Evolutionary conservation across 1,139 yeast species (phyloP), one percentile per base, ranked within the genome.

Genomic region (Zygosaccharomyces sapae): DNA sequence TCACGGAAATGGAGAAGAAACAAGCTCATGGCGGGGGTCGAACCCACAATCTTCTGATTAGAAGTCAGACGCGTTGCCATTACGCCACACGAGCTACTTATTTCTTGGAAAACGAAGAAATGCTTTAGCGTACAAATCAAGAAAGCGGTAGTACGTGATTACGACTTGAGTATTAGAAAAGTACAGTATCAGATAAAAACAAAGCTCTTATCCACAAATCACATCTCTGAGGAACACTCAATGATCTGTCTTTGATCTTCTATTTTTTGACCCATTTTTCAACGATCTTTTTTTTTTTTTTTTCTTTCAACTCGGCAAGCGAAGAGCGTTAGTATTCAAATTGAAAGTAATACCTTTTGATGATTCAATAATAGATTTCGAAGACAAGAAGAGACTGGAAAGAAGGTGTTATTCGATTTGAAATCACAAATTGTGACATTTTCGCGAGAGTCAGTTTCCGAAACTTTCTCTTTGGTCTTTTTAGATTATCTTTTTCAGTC

Each of bases 41-140:
- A 74, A 74, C 78, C 78, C 77, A 70, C 75, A 74, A 72, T 73
- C 77, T 73, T 73, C 77, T 72, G 77, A 73, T 74, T 71, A 74
- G 77, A 74, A 74, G 79, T 74, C 77, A 73, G 76, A 74, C 77
- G 78, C 79, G 77, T 73, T 74, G 76, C 79, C 78, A 74, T 74
- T 74, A 73, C 77, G 78, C 78, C 74, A 74, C 76, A 72, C 76
- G 72, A 73, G 77, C 77, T 56, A 47, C 10, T 20, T 20, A 20
- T 20, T 20, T 20, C 24, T 20, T 20, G 24, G 24, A 20, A 20
- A 16, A 16, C 16, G 16, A 16, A 16, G 27, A 24, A 24, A 3
- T 24, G 9, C 27, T 7, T 7, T 24, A 24, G 27, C 27, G 2
- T 24, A 24, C 27, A 24, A 7, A 24, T 24, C 27, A 7, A 24